Conservation (phyloP, 306 rosid species). For the Trifolium fragiferum region DNA sequence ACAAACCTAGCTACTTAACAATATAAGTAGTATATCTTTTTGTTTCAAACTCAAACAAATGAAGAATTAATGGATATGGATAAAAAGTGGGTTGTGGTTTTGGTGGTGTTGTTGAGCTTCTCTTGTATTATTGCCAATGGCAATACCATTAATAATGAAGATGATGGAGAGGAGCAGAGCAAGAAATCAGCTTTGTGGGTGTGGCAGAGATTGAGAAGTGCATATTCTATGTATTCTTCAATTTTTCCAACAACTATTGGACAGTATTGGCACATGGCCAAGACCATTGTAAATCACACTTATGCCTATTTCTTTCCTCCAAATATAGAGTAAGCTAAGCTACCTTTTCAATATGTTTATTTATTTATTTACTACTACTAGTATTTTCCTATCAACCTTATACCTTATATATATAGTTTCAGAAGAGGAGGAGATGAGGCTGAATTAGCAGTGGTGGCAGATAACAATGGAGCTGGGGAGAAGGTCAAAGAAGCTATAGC, state of each 20-base stretch:
- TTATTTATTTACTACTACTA: no score
- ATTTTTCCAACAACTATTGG: background rate
- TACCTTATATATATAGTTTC: conserved; percentile 38
- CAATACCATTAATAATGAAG: background rate
- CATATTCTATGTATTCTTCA: conserved; percentile 34
- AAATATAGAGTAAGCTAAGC: conserved; percentile 38
- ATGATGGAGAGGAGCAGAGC: background rate
- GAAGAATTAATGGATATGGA: background rate
- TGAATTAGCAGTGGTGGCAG: background rate
- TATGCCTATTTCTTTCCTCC: conserved; percentile 42
- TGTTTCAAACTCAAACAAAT: background rate
- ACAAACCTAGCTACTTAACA: background rate
- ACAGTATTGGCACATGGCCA: conserved; percentile 26
- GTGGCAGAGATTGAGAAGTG: conserved; percentile 32
- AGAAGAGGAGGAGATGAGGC: conserved; percentile 37
- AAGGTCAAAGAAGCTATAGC: conserved; percentile 39
- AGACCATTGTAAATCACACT: conserved; percentile 3
- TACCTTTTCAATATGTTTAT: no score
- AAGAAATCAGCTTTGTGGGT: background rate
- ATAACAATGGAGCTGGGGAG: conserved; percentile 29
- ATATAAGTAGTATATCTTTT: background rate
- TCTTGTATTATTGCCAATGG: background rate
- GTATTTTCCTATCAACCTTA: no score
- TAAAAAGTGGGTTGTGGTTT: background rate
- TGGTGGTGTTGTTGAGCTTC: conserved; percentile 2